A percentile compares a stretch with the other conserved stretches of the same genome.
Evolutionary conservation across 306 rosid species (phyloP).

Genomic region (Prunus davidiana): DNA sequence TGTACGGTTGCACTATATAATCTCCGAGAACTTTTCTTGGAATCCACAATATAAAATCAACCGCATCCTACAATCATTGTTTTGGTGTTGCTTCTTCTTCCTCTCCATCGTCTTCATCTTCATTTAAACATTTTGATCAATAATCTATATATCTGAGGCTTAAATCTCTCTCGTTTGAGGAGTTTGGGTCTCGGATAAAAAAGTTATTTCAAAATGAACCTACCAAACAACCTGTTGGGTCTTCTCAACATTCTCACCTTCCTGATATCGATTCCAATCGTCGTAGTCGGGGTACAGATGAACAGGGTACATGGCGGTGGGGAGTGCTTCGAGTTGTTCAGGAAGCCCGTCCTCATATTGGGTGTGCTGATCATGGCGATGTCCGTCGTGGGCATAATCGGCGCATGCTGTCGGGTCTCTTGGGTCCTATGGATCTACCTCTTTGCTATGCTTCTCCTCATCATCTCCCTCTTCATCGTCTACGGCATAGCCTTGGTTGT

Average conservation of each 20-base stretch:
- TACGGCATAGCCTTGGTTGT: constrained; percentile 54
- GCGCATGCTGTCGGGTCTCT: constrained; percentile 54
- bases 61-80: neutral
- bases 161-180: neutral
- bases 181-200: neutral
- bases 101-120: neutral
- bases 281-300: constrained; percentile 47
- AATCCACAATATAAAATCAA: neutral
- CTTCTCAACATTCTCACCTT: constrained; percentile 55
- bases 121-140: neutral
- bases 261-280: constrained; percentile 59
- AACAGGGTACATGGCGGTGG: constrained; percentile 30
- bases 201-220: neutral
- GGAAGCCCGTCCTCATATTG: constrained; percentile 46
- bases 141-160: neutral
- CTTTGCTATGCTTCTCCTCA: constrained; percentile 59
- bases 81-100: neutral
- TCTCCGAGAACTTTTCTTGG: neutral
- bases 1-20: neutral
- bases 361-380: constrained; percentile 53
- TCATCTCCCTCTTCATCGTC: constrained; percentile 42
- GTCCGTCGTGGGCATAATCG: constrained; percentile 59
- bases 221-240: constrained; percentile 57
- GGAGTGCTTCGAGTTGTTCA: constrained; percentile 52
- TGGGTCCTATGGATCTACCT: constrained; percentile 74